A percentile compares a stretch with the other conserved stretches of the same genome.
Evolutionary conservation across 2,329 filamentous ascomycete genomes (phyloP).

Genomic region (Penicillium rolfsii): DNA sequence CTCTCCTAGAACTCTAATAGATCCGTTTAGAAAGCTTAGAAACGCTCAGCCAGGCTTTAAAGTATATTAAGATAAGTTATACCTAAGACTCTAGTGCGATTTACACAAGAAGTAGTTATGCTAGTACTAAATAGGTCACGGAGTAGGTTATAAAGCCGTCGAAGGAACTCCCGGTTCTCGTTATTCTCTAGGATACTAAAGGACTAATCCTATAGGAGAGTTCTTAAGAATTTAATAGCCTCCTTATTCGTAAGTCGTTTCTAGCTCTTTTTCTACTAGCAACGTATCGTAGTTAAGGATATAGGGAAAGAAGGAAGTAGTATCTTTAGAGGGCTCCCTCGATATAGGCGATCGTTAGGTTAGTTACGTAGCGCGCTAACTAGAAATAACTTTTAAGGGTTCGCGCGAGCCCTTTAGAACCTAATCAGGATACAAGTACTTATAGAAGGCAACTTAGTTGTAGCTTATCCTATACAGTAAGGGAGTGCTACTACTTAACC

Average conservation of each 20-base stretch:
- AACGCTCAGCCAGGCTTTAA: background rate
- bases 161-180: slow-evolving; percentile 1
- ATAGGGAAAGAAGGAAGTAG: background rate
- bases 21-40: background rate
- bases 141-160: background rate
- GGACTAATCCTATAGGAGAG: background rate
- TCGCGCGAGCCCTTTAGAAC: background rate
- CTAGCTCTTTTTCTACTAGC: background rate
- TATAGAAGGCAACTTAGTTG: background rate
- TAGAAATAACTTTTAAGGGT: background rate
- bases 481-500: background rate
- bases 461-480: background rate
- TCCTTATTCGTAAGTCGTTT: background rate
- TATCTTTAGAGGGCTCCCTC: background rate
- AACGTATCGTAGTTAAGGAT: background rate
- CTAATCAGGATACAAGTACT: background rate
- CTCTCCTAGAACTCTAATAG: background rate
- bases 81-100: background rate
- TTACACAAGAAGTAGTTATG: background rate
- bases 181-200: background rate
- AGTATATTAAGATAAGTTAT: background rate
- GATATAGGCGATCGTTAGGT: background rate
- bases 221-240: background rate
- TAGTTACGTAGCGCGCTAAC: background rate
- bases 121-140: background rate